Evolutionary conservation across 2,329 filamentous ascomycete genomes (phyloP).

Genomic region (Polytolypa hystricis): DNA sequence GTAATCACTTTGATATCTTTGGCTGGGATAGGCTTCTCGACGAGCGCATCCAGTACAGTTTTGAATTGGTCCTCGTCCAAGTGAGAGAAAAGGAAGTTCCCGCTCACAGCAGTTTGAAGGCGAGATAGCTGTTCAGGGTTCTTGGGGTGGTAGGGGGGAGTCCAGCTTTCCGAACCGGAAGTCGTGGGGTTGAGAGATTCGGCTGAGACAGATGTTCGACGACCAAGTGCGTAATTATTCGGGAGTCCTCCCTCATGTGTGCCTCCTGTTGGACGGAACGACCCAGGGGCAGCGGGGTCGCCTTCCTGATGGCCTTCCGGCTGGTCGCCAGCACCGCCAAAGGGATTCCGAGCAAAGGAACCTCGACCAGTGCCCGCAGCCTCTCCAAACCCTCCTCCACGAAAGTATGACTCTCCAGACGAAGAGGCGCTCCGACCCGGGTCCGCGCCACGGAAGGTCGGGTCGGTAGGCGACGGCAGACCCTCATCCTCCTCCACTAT

Average conservation of each 20-base stretch:
- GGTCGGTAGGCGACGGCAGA: conserved; percentile 62
- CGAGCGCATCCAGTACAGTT: conserved; percentile 78
- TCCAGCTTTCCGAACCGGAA: conserved; percentile 78
- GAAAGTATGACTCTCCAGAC: not conserved
- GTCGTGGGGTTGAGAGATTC: conserved; percentile 88
- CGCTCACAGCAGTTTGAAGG: conserved; percentile 67
- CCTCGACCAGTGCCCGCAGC: conserved; percentile 7
- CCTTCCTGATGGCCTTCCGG: not conserved
- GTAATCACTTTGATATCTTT: conserved; percentile 86
- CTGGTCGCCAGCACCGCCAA: not conserved
- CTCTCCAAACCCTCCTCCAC: conserved; percentile 12
- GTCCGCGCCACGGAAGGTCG: conserved; percentile 42
- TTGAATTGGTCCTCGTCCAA: conserved; percentile 85
- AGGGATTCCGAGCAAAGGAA: too few relatives aligned
- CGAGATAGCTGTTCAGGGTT: conserved; percentile 67
- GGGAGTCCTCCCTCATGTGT: conserved; percentile 44
- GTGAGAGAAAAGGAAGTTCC: conserved; percentile 89
- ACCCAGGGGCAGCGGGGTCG: conserved; percentile 12
- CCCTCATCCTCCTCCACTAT: conserved; percentile 78
- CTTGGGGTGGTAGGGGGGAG: conserved; percentile 76
- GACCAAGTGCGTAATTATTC: conserved; percentile 83
- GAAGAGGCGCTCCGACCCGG: conserved; percentile 11
- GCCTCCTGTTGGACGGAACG: conserved; percentile 18
- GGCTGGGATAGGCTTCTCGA: conserved; percentile 90
- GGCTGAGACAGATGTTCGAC: conserved; percentile 90